phyloP scores from a whole-genome alignment of 345 rosid species.

The Syzygium aromaticum region DNA sequence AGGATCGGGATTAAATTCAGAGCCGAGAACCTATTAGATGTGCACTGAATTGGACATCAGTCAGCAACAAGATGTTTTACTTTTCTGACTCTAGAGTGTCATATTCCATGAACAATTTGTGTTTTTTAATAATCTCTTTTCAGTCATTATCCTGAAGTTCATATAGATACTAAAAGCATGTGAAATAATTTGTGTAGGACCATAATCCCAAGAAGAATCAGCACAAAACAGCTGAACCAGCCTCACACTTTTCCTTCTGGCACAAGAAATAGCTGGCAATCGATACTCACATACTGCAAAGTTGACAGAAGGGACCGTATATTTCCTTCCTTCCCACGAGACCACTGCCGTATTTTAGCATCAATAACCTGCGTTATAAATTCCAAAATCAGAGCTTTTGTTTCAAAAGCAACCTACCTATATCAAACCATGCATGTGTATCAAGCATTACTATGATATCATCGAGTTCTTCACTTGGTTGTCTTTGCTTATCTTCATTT shows the following conservation, averaged over 20 bases:
- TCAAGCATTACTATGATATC: conserved; percentile 35
- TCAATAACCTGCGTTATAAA: conserved; percentile 41
- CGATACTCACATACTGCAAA: conserved; percentile 68
- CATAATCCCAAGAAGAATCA: background rate
- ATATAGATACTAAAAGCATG: background rate
- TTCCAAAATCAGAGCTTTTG: background rate
- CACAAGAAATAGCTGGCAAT: background rate
- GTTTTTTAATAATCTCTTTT: background rate
- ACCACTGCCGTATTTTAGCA: conserved; percentile 66
- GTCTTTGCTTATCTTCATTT: conserved; percentile 18
- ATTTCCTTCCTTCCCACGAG: conserved; percentile 73
- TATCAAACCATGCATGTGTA: background rate
- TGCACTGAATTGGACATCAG: background rate
- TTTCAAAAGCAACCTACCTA: background rate
- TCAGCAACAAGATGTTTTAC: background rate
- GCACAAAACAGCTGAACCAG: background rate
- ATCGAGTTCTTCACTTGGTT: conserved; percentile 16
- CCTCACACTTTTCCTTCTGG: background rate
- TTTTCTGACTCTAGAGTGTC: background rate
- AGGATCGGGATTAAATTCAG: background rate
- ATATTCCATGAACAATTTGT: background rate
- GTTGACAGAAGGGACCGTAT: conserved; percentile 92
- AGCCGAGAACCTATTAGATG: background rate
- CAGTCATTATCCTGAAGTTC: background rate
- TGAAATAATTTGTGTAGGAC: background rate